Evolutionary conservation across 805 yeast genomes (phyloP).

Genomic region (Barnettozyma siamensis): DNA sequence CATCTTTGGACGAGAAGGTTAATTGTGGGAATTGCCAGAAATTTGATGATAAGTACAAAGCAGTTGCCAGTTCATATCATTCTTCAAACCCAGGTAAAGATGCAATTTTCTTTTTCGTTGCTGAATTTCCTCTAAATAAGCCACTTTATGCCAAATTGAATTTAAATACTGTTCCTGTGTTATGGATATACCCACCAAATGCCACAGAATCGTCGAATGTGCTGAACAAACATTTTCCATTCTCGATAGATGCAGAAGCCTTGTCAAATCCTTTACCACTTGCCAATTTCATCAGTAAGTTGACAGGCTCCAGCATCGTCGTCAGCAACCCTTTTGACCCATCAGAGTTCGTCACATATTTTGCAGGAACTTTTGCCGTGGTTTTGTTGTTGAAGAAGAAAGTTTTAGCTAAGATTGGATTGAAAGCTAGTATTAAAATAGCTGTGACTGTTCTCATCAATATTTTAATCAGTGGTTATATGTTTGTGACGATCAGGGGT

Average conservation of each 20-base stretch:
- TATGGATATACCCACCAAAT: constrained; percentile 61
- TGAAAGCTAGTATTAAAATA: constrained; percentile 23
- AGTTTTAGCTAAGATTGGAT: constrained; percentile 29
- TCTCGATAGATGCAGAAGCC: constrained; percentile 27
- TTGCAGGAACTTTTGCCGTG: constrained; percentile 36
- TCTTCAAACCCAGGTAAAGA: constrained; percentile 37
- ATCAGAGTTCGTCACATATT: constrained; percentile 39
- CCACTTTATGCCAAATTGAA: constrained; percentile 35
- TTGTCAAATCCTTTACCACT: constrained; percentile 38
- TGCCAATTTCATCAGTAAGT: constrained; percentile 47
- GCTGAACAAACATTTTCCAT: constrained; percentile 31
- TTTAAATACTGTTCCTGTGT: constrained; percentile 52
- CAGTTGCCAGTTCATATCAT: constrained; percentile 39
- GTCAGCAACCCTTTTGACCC: constrained; percentile 40
- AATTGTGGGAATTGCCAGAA: constrained; percentile 44
- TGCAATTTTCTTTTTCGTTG: constrained; percentile 40
- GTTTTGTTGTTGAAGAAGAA: constrained; percentile 47
- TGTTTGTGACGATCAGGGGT: constrained; percentile 53
- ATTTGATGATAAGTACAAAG: constrained; percentile 35
- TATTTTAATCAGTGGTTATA: constrained; percentile 54
- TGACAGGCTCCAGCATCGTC: constrained; percentile 38
- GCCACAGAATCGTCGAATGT: constrained; percentile 22
- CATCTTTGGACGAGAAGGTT: constrained; percentile 39
- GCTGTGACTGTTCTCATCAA: constrained; percentile 37
- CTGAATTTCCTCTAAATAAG: constrained; percentile 45